Evolutionary conservation across 2,329 filamentous ascomycete species (phyloP), one percentile per base, ranked within the genome.

Genomic region (Ophiocordyceps robertsii): DNA sequence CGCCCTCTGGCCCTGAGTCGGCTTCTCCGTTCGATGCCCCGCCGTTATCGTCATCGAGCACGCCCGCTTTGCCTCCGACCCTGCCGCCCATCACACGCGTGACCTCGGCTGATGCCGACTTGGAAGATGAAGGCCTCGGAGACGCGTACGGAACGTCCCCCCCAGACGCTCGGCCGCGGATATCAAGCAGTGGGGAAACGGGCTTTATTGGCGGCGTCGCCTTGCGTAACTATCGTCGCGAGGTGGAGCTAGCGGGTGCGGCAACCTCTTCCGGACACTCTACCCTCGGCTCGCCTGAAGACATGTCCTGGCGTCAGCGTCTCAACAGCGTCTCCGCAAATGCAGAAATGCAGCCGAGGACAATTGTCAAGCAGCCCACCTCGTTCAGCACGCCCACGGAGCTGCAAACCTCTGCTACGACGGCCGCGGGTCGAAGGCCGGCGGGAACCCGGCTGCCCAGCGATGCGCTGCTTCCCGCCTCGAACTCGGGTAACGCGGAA

Each of bases 141-240:
- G 44, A 43, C 40, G 9, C 17, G 40, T 39, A 37, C n/a, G 30
- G 12, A 10, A 43, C 47, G 30, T 43, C 46, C 21, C 48, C 45
- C 14, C 27, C 49, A 36, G 59, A 56, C 17, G 35, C 44, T 36
- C 53, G 52, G 29, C 46, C 49, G 39, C 53, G 50, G 37, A 24
- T 24, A 7, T 10, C 58, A 4, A n/a, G 14, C 17, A 10, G 14
- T 43, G 55, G 56, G 7, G 60, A 63, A 21, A 63, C 65, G 1
- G 63, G 68, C 12, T 77, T 77, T 50, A 69, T 77, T 40, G 73
- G 74, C 14, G 74, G 74, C 3, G 56, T 73, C 12, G 71, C 73
- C 4, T 55, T 77, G 44, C 61, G 64, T 47, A 74, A 76, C 38
- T 69, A 70, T 38, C 66, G 66, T 17, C 63, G 66, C 37, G 65